These are phyloP conservation scores for Ustilago vetiveriae DNA, from an alignment of 1,284 basidiomycete genomes.

Conservation along the genomic window DNA sequence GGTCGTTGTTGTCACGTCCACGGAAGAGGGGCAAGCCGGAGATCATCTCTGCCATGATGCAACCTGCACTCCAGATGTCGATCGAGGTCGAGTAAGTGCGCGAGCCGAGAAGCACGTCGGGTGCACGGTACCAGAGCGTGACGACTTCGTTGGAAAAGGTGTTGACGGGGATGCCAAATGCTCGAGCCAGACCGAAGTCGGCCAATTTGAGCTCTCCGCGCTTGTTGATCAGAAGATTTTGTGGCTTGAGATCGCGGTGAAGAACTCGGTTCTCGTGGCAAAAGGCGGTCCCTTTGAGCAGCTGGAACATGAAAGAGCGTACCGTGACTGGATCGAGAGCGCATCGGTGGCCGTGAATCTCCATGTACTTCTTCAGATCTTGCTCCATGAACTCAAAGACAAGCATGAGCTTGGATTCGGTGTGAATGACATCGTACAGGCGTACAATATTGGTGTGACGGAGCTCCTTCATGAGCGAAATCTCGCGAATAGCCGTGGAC, in stretches of 20 bases:
- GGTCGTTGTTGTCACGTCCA: conserved; percentile 96
- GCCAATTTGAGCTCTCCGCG: conserved; percentile 97
- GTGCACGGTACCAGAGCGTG: conserved; percentile 98
- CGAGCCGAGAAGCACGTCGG: conserved; percentile 95
- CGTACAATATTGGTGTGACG: conserved; percentile 95
- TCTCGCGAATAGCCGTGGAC: conserved; percentile 92
- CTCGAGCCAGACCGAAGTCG: conserved; percentile 86
- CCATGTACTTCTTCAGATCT: conserved; percentile 99
- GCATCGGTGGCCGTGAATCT: conserved; percentile 93
- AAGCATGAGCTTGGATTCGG: conserved; percentile 91
- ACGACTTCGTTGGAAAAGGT: conserved; percentile 71
- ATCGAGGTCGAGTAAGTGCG: conserved; percentile 98
- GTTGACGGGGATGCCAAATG: conserved; percentile 69
- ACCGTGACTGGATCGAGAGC: conserved; percentile 93
- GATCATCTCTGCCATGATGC: conserved; percentile 93
- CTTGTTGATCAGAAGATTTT: conserved; percentile 95
- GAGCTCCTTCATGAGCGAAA: conserved; percentile 95
- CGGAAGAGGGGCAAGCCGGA: conserved; percentile 96
- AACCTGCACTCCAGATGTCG: conserved; percentile 99
- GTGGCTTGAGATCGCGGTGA: conserved; percentile 96
- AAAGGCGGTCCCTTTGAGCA: conserved; percentile 96
- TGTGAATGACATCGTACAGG: conserved; percentile 97
- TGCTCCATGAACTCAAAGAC: conserved; percentile 99
- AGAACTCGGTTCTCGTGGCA: conserved; percentile 98
- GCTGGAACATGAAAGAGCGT: conserved; percentile 95